Base-by-base conservation (phyloP, 345 rosid species). In the Psidium guajava region DNA sequence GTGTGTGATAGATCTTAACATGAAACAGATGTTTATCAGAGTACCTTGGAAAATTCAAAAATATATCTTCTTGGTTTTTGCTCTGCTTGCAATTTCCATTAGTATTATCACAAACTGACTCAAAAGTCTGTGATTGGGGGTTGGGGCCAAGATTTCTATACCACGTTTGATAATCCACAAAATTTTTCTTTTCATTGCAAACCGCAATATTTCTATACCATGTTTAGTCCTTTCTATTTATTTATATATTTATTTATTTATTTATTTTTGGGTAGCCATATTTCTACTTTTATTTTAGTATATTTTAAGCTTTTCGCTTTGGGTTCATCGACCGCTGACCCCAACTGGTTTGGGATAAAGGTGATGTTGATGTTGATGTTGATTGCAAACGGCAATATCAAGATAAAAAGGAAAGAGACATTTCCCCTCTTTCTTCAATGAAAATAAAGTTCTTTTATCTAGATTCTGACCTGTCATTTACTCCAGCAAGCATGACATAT, bases 401-500 rank as follows among this genome's bases (percentile, higher is more conserved):
- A 32, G 18, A 69, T 69, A 18, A 18, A 69, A 69, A 69, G 16
- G 44, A 32, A 69, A 6, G 0, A 69, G 77, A 69, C 44, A 0
- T 10, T 32, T 69, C 47, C 47, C 47, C 58, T 21, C n/a, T 8
- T 8, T 9, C 54, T 22, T 54, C 16, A 40, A 47, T 24, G n/a
- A 8, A 56, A 40, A 82, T 36, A 82, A 53, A 82, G 11, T 44
- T 69, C 77, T 69, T 24, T 36, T 44, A 81, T 16, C 18, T 44
- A 36, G 49, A 85, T 44, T 22, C 54, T 86, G n/a, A 94, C 99
- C 97, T 97, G 91, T 95, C 98, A 88, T 95, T 95, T 52, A 95
- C 91, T 87, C 98, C 98, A 0, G 95, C 96, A 75, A 97, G 98
- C 97, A 97, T 94, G 54, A 95, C 98, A 57, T 95, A 95, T 88